phyloP scores from a whole-genome alignment of 2,329 filamentous ascomycete genomes.

The Cadophora sp. region DNA sequence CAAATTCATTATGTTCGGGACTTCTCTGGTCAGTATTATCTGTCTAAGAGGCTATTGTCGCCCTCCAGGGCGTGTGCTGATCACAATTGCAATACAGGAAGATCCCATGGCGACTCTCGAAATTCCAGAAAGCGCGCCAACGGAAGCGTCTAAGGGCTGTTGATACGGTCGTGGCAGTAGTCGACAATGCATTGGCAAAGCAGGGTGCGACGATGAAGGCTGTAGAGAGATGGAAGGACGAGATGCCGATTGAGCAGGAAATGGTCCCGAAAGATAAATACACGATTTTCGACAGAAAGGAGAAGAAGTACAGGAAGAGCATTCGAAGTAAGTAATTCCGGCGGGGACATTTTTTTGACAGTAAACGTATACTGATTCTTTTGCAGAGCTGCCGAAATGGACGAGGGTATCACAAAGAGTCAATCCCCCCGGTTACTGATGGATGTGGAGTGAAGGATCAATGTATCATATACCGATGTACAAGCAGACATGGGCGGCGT shows the following conservation, averaged over 20 bases:
- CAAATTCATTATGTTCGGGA: slow-evolving; percentile 77
- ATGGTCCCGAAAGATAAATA: slow-evolving; percentile 98
- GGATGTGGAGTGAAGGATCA: slow-evolving; percentile 5
- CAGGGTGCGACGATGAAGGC: slow-evolving; percentile 75
- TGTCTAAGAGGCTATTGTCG: not conserved
- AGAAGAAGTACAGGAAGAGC: slow-evolving; percentile 93
- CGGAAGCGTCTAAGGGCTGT: slow-evolving; percentile 83
- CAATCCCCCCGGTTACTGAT: slow-evolving; percentile 90
- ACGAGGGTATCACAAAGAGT: slow-evolving; percentile 92
- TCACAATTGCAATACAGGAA: slow-evolving; percentile 64
- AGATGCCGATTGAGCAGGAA: slow-evolving; percentile 95
- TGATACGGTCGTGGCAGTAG: slow-evolving; percentile 83
- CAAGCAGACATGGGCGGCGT: slow-evolving; percentile 40
- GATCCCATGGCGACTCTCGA: slow-evolving; percentile 93
- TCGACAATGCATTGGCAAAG: slow-evolving; percentile 79
- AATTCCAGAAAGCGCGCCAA: slow-evolving; percentile 88
- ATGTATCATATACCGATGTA: slow-evolving; percentile 37
- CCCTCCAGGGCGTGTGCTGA: slow-evolving; percentile 22
- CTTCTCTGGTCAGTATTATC: slow-evolving; percentile 72
- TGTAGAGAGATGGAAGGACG: slow-evolving; percentile 87
- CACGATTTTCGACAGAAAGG: slow-evolving; percentile 95
- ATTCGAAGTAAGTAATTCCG: slow-evolving; percentile 81
- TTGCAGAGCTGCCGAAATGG: slow-evolving; percentile 84
- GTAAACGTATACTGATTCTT: slow-evolving; percentile 23
- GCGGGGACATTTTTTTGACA: not conserved